phyloP scores from a whole-genome alignment of 768 basidiomycete genomes.

The Coprinellus aureogranulatus region DNA sequence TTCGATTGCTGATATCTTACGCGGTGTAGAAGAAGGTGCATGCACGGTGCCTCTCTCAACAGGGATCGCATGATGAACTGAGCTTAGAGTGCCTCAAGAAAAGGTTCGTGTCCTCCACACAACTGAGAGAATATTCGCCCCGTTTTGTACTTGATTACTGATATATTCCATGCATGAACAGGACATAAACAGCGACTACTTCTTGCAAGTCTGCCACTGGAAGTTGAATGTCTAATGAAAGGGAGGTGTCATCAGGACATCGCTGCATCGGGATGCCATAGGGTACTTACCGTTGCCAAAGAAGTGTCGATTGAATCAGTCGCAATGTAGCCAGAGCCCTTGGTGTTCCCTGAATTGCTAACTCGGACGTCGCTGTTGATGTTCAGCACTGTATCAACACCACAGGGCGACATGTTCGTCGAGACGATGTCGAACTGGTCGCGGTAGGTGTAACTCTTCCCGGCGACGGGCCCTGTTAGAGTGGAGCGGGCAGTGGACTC shows the following conservation, averaged over 20 bases:
- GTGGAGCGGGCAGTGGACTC: constrained; percentile 7
- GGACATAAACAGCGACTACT: too few species aligned
- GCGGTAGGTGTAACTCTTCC: constrained; percentile 1
- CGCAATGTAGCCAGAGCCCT: neutral
- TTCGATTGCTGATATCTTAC: too few species aligned
- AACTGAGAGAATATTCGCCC: too few species aligned
- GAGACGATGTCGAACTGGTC: constrained; percentile 5
- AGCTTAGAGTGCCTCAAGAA: too few species aligned
- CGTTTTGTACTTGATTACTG: too few species aligned
- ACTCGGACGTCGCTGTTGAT: constrained; percentile 1
- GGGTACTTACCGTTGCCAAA: neutral
- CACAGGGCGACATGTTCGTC: constrained; percentile 1
- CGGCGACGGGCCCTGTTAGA: constrained; percentile 1
- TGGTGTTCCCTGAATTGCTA: neutral
- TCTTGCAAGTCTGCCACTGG: constrained; percentile 4
- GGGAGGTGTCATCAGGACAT: too few species aligned
- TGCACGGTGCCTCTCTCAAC: too few species aligned
- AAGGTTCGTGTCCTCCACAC: too few species aligned
- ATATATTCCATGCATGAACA: too few species aligned
- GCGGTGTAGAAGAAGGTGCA: too few species aligned
- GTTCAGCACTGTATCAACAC: neutral
- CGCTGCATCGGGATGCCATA: too few species aligned
- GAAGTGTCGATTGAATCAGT: neutral
- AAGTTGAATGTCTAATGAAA: constrained; percentile 5
- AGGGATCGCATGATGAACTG: too few species aligned